A percentile compares a stretch with the other conserved stretches of the same genome.
Conservation (phyloP, 2,329 filamentous ascomycete genomes). For the Xylariaceae sp. region DNA sequence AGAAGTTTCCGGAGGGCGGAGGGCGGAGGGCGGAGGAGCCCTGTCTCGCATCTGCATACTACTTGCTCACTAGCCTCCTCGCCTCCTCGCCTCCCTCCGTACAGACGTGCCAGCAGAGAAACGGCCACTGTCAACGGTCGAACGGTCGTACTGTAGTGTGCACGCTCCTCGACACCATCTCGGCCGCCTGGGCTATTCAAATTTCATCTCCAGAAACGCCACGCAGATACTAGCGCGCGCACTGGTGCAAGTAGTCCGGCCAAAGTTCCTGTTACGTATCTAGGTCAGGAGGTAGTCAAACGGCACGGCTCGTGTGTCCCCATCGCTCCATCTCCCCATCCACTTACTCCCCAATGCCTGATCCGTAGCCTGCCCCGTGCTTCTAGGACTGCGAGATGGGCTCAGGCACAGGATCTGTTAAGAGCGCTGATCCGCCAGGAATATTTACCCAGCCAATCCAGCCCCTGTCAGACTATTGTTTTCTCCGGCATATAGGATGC, state of each 20-base stretch:
- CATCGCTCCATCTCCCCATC: conserved; percentile 1
- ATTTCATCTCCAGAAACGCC: too few relatives aligned
- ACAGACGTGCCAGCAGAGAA: too few relatives aligned
- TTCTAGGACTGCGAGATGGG: conserved; percentile 5
- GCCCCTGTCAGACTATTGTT: neutral
- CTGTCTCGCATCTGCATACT: neutral
- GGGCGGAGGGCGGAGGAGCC: neutral
- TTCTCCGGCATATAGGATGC: too few relatives aligned
- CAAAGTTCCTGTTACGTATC: conserved; percentile 6
- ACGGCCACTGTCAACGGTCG: too few relatives aligned
- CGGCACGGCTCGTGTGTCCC: conserved; percentile 3
- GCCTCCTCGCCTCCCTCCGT: too few relatives aligned
- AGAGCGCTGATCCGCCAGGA: neutral
- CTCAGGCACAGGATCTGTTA: conserved; percentile 17
- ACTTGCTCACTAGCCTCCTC: too few relatives aligned
- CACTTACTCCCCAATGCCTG: neutral
- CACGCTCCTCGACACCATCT: too few relatives aligned
- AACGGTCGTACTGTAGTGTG: too few relatives aligned
- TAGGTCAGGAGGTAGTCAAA: neutral
- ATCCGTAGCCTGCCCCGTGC: too few relatives aligned
- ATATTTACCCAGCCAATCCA: conserved; percentile 10
- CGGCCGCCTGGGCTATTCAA: too few relatives aligned
- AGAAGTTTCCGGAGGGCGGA: conserved; percentile 1
- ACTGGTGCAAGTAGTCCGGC: conserved; percentile 5
- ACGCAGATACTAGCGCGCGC: neutral